Conservation (phyloP, 257 asterid species). For the Lithospermum erythrorhizon region DNA sequence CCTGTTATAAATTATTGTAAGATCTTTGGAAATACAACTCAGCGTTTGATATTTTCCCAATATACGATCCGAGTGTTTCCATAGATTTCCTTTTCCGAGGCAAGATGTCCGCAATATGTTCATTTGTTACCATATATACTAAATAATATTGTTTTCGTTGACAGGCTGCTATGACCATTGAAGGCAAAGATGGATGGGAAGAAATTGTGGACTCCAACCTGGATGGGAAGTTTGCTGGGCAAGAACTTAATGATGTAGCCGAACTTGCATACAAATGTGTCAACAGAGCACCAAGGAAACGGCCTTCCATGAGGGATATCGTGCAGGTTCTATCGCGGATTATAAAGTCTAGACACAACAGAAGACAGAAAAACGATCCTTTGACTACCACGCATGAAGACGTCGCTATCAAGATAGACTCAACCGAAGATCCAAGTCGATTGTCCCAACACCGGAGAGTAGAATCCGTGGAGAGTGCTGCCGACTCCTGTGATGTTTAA, state of each 20-base stretch:
- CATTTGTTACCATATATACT: background rate
- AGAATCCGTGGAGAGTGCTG: slow-evolving; percentile 60
- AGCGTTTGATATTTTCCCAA: background rate
- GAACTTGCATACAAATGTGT: slow-evolving; percentile 79
- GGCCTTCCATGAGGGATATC: slow-evolving; percentile 81
- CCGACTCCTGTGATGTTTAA: slow-evolving; percentile 55
- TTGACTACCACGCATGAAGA: slow-evolving; percentile 39
- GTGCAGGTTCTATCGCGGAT: slow-evolving; percentile 69
- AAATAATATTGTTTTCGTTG: slow-evolving; percentile 5
- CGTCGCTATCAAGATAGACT: slow-evolving; percentile 38
- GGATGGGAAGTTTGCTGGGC: slow-evolving; percentile 50
- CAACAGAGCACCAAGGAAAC: slow-evolving; percentile 39
- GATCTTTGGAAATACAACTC: background rate
- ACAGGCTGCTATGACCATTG: slow-evolving; percentile 93
- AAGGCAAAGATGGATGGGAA: slow-evolving; percentile 88
- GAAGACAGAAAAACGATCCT: slow-evolving; percentile 29
- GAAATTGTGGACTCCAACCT: slow-evolving; percentile 79
- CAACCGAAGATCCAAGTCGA: slow-evolving; percentile 26
- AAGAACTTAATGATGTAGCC: slow-evolving; percentile 64
- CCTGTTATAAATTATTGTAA: background rate
- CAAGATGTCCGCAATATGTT: background rate
- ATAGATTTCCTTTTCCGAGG: too few relatives aligned
- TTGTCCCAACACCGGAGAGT: slow-evolving; percentile 36
- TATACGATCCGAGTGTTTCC: background rate
- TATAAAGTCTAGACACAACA: slow-evolving; percentile 31